A percentile compares a stretch with the other conserved stretches of the same genome.
Conservation (phyloP, 495 filamentous ascomycete species). For the Aspergillus nidulans region DNA sequence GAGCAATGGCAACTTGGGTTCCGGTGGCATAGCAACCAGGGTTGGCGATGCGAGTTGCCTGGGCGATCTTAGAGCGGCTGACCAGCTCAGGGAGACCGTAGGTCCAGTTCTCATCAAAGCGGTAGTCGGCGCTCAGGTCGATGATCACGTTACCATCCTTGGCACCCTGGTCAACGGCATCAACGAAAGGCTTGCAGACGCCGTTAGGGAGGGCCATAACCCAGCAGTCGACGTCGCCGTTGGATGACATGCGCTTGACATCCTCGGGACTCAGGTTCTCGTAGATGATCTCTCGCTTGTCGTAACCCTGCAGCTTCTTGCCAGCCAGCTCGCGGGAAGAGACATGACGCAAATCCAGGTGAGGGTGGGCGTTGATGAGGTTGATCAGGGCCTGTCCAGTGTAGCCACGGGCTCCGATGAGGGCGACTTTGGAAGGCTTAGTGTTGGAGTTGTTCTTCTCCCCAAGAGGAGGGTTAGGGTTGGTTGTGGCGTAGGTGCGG, state of each 20-base stretch:
- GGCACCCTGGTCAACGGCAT: slow-evolving; percentile 75
- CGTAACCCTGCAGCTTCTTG: slow-evolving; percentile 85
- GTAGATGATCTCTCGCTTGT: slow-evolving; percentile 89
- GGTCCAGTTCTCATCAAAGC: slow-evolving; percentile 86
- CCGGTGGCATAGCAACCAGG: slow-evolving; percentile 97
- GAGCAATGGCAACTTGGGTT: slow-evolving; percentile 87
- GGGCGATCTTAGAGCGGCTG: slow-evolving; percentile 68
- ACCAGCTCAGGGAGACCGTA: slow-evolving; percentile 94
- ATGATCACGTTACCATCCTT: slow-evolving; percentile 76
- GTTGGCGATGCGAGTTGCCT: slow-evolving; percentile 85
- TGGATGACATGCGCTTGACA: slow-evolving; percentile 83
- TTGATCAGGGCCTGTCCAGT: slow-evolving; percentile 91
- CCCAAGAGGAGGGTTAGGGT: slow-evolving; percentile 96
- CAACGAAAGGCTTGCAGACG: slow-evolving; percentile 93
- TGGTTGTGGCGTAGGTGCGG: slow-evolving; percentile 66
- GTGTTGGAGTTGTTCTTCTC: slow-evolving; percentile 83
- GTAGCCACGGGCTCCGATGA: slow-evolving; percentile 94
- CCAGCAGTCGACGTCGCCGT: slow-evolving; percentile 95
- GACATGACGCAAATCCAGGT: slow-evolving; percentile 90
- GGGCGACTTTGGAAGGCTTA: slow-evolving; percentile 74
- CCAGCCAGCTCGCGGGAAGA: slow-evolving; percentile 92
- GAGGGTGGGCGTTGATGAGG: slow-evolving; percentile 85
- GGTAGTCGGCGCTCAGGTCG: slow-evolving; percentile 92
- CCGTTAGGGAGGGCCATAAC: slow-evolving; percentile 98
- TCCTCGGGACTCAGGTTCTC: slow-evolving; percentile 89